phyloP scores from a whole-genome alignment of 805 yeast genomes.

The Sugiyamaella marilandica region DNA sequence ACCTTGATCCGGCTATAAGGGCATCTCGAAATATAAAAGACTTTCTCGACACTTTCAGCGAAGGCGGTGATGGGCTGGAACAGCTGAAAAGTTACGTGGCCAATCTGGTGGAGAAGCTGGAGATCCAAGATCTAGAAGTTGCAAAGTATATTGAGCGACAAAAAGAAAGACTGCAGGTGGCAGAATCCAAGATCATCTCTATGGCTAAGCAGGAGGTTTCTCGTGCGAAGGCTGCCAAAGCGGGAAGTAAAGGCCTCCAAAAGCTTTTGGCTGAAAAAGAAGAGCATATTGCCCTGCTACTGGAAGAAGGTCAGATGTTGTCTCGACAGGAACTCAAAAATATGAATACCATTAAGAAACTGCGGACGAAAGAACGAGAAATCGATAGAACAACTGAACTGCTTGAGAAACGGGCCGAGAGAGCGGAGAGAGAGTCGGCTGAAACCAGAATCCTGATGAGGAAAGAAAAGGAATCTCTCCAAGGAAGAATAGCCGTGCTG shows the following conservation, averaged over 20 bases:
- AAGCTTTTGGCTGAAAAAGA: slow-evolving; percentile 47
- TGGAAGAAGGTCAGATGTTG: slow-evolving; percentile 71
- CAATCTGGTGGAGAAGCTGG: slow-evolving; percentile 1
- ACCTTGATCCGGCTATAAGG: slow-evolving; percentile 24
- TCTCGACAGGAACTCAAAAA: slow-evolving; percentile 66
- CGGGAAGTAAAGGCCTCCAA: slow-evolving; percentile 18
- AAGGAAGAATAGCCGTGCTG: slow-evolving; percentile 11
- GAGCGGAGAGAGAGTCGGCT: slow-evolving; percentile 39
- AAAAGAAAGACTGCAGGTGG: neutral
- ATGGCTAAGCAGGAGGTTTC: slow-evolving; percentile 27
- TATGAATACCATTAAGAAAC: slow-evolving; percentile 58
- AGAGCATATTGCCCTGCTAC: slow-evolving; percentile 55
- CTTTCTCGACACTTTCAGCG: neutral
- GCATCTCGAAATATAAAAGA: slow-evolving; percentile 28
- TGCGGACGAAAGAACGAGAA: slow-evolving; percentile 48
- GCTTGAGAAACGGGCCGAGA: slow-evolving; percentile 28
- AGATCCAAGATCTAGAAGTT: slow-evolving; percentile 2
- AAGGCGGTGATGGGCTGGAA: slow-evolving; percentile 2
- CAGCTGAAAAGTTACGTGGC: slow-evolving; percentile 3
- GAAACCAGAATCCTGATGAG: slow-evolving; percentile 29
- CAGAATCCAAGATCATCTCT: slow-evolving; percentile 25
- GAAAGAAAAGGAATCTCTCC: slow-evolving; percentile 17
- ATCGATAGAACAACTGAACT: slow-evolving; percentile 30
- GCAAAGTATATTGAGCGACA: slow-evolving; percentile 3
- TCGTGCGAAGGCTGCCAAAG: slow-evolving; percentile 18